Evolutionary conservation across 2,329 filamentous ascomycete species (phyloP), one percentile per base, ranked within the genome.

Genomic region (Fusarium decemcellulare): DNA sequence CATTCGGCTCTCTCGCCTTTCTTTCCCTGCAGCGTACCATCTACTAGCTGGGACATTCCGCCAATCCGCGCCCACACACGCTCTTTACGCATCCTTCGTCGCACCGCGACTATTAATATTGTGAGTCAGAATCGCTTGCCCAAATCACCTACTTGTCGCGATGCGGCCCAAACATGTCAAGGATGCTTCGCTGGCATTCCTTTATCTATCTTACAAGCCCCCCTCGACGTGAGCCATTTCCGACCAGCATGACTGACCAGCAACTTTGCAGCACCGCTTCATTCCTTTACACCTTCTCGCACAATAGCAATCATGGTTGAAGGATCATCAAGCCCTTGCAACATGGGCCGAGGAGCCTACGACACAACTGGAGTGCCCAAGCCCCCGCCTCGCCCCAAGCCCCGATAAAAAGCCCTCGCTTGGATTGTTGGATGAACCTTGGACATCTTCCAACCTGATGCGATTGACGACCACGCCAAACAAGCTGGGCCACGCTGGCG

Each of bases 271-370:
- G 61, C 50, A 68, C 29, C 52, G 46, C 52, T 47, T 29, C 61
- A 61, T 53, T 53, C 52, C 44, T 62, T 59, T 32, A 42, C 63
- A 55, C 29, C 14, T 52, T 54, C 52, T 48, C 16, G 27, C 57
- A 32, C 65, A 61, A 63, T 63, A 66, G 32, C 67, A 74, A 81
- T 67, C 67, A 84, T 84, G 82, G 68, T 80, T 67, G 72, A 77
- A 67, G 67, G 73, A 61, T 76, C 76, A 54, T 76, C 77, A 63
- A 76, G 70, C 65, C 74, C 76, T 52, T 76, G 71, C 77, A 84
- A 86, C 76, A 85, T 85, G 82, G 85, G 83, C 65, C 81, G 85
- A 61, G 84, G 85, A 62, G 84, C 83, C 68, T 87, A 87, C 73
- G 85, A 87, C 70, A 85, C 83, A 67, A 86, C 84, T 27, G 83